Evolutionary conservation across 1,284 basidiomycete genomes (phyloP).

Genomic region (Crepidotus sp.): DNA sequence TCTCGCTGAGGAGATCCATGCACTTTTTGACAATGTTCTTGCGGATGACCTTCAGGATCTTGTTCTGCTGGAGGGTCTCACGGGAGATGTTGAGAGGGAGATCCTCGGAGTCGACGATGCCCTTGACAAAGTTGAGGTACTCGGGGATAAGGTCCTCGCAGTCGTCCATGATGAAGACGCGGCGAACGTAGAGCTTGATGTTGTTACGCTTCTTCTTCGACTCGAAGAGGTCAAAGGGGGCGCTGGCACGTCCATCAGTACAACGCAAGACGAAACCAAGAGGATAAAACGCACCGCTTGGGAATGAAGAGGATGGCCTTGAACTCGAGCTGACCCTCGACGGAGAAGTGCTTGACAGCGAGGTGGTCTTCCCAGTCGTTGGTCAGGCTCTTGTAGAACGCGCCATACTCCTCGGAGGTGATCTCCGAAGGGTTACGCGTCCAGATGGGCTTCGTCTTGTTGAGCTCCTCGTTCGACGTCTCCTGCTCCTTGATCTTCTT

Average conservation of each 20-base stretch:
- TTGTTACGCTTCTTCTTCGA: constrained; percentile 99
- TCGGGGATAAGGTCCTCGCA: constrained; percentile 99
- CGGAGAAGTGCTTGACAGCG: constrained; percentile 99
- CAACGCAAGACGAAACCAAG: background rate
- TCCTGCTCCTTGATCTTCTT: constrained; percentile 95
- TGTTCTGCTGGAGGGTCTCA: constrained; percentile 99
- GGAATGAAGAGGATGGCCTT: constrained; percentile 98
- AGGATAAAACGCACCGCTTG: constrained; percentile 64
- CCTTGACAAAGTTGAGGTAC: constrained; percentile 99
- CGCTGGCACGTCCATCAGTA: constrained; percentile 37
- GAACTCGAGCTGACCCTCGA: constrained; percentile 99
- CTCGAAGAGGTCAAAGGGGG: constrained; percentile 99
- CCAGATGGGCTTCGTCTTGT: constrained; percentile 99
- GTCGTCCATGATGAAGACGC: constrained; percentile 99
- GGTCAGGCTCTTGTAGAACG: constrained; percentile 99
- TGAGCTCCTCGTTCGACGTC: constrained; percentile 93
- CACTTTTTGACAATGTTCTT: constrained; percentile 99
- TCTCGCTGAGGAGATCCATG: constrained; percentile 91
- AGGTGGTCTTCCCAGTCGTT: constrained; percentile 99
- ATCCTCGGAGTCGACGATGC: constrained; percentile 99
- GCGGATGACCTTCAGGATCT: constrained; percentile 99
- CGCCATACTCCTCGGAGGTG: constrained; percentile 84
- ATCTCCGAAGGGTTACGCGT: constrained; percentile 96
- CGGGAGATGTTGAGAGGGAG: constrained; percentile 99
- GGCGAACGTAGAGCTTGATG: constrained; percentile 99